Evolutionary conservation across 345 rosid genomes (phyloP), one percentile per base, ranked within the genome.

Genomic region (Hevea brasiliensis): DNA sequence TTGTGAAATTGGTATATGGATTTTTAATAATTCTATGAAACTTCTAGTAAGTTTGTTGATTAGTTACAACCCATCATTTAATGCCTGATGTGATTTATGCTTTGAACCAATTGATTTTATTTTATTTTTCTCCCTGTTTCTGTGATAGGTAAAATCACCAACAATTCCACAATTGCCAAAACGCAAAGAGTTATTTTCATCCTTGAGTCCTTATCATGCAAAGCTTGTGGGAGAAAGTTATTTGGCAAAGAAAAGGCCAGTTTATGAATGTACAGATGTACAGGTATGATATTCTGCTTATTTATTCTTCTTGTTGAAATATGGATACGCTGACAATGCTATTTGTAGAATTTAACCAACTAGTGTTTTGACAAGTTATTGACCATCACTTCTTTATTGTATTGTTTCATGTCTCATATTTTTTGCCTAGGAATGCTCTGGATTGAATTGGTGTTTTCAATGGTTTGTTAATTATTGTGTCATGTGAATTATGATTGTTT

Each of bases 191-290:
- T 84, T 92, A 66, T 82, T 84, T 60, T 82, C 91, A 67, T 81
- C 84, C 64, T 81, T 94, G 70, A 85, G 90, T 80, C 87, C 97
- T 68, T 86, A 86, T 75, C 92, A 92, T 73, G 79, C 98, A 23
- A 87, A 84, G 85, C 97, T 92, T 41, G 97, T 92, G 3, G 98
- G 98, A 59, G 97, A 92, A 86, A 94, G 95, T 82, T 94, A 83
- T 77, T 84, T 90, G 83, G 97, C 89, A 57, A 90, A 79, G 86
- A 94, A 86, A 82, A 85, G 97, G 79, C 97, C 95, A 18, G 82
- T 94, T 29, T 85, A 90, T 37, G 97, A 92, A 67, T 92, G 97
- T 76, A 89, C 92, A 54, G 95, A 92, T 55, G 91, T 79, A 66
- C 98, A 94, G 95, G 97, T 92, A 62, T 72, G 77, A 35, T 29